A percentile compares a stretch with the other conserved stretches of the same genome.
These are phyloP conservation scores for Lignosus rhinocerotis DNA, from an alignment of 1,284 basidiomycete genomes.

Conservation along the genomic window DNA sequence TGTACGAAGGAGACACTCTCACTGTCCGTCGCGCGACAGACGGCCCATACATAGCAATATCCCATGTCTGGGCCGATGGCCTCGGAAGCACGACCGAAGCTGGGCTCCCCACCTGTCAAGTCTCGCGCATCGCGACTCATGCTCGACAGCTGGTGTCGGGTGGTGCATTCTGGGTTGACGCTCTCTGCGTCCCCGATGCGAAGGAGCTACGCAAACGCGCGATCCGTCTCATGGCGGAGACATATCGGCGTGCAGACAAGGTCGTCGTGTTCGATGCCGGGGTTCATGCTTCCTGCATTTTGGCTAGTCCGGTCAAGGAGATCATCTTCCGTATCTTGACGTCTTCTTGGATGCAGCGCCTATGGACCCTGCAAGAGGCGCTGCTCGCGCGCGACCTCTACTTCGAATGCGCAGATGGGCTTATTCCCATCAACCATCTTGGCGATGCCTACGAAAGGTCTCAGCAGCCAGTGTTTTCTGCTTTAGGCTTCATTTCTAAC, in stretches of 20 bases:
- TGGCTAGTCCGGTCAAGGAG: neutral
- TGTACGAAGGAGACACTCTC: neutral
- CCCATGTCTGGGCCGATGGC: constrained; percentile 26
- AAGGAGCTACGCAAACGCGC: constrained; percentile 9
- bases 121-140: constrained; percentile 11
- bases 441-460: neutral
- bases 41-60: constrained; percentile 18
- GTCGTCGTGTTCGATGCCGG: constrained; percentile 20
- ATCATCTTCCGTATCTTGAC: constrained; percentile 12
- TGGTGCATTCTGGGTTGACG: constrained; percentile 18
- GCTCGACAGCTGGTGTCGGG: neutral
- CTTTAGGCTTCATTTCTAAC: neutral
- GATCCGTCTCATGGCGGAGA: constrained; percentile 18
- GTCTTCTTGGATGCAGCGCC: constrained; percentile 20
- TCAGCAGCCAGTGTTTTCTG: neutral
- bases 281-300: constrained; percentile 7
- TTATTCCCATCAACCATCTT: neutral
- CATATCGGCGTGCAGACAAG: constrained; percentile 11
- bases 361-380: constrained; percentile 25
- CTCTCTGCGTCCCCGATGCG: constrained; percentile 17
- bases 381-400: constrained; percentile 16
- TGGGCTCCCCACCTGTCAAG: constrained; percentile 18
- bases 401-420: constrained; percentile 7
- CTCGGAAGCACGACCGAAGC: constrained; percentile 22
- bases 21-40: neutral